These are phyloP conservation scores for Botrytis medusae DNA, from an alignment of 2,329 filamentous ascomycete genomes.

Conservation along the genomic window DNA sequence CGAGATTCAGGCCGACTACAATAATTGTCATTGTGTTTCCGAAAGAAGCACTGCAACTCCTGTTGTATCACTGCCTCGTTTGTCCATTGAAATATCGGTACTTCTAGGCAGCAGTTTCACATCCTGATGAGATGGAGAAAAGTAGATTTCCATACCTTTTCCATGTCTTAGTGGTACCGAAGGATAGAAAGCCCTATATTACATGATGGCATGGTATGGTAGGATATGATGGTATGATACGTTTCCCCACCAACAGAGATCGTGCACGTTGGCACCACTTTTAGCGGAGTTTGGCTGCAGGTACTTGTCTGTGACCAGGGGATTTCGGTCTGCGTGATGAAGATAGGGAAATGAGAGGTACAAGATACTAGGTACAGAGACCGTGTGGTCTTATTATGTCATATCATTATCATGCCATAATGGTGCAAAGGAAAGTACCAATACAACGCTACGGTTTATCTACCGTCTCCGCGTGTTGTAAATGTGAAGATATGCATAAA, in stretches of 20 bases:
- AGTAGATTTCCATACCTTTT: background rate
- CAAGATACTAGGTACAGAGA: background rate
- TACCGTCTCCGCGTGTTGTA: conserved; percentile 1
- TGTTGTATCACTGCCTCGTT: background rate
- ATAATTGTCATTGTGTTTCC: background rate
- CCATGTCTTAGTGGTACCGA: background rate
- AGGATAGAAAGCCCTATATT: conserved; percentile 8
- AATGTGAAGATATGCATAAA: background rate
- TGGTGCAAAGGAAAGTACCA: background rate
- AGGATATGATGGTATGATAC: background rate
- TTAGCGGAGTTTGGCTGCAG: conserved; percentile 11
- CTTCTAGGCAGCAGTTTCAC: background rate
- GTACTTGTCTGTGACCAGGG: background rate
- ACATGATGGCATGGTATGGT: background rate
- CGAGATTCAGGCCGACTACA: background rate
- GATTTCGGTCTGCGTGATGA: background rate
- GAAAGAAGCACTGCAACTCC: background rate
- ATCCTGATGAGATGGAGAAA: background rate
- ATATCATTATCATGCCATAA: background rate
- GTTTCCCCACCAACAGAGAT: conserved; percentile 5
- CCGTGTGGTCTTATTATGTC: background rate
- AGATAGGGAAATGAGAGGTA: background rate
- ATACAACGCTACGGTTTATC: background rate
- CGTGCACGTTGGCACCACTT: conserved; percentile 8
- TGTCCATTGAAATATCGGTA: background rate